phyloP scores from a whole-genome alignment of 2,329 filamentous ascomycete species.

The Metarhizium humberi region DNA sequence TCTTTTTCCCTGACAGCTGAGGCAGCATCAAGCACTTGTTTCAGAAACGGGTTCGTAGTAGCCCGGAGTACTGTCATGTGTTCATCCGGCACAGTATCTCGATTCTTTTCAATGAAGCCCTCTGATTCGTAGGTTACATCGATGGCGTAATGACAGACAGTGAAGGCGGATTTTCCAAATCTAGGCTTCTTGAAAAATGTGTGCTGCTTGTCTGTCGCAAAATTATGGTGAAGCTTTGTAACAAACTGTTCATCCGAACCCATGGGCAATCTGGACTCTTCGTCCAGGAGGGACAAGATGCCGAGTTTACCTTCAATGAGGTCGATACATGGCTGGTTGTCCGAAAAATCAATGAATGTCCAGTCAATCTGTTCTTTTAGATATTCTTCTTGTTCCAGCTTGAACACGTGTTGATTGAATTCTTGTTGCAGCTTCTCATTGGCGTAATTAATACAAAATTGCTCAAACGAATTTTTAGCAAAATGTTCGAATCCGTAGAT shows the following conservation, averaged over 20 bases:
- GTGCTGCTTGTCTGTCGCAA: constrained; percentile 80
- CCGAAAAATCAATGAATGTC: constrained; percentile 99
- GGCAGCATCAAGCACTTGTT: constrained; percentile 75
- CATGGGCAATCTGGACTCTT: constrained; percentile 95
- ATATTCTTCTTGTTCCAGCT: constrained; percentile 97
- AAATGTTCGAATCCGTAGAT: constrained; percentile 99
- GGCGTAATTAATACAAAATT: constrained; percentile 99
- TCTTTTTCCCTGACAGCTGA: constrained; percentile 87
- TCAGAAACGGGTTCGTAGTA: constrained; percentile 78
- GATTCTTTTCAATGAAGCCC: constrained; percentile 98
- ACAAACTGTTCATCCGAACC: constrained; percentile 96
- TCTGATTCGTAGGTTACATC: constrained; percentile 99
- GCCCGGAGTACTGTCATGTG: constrained; percentile 87
- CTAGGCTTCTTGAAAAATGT: constrained; percentile 98
- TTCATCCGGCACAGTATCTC: constrained; percentile 96
- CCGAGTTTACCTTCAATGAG: constrained; percentile 95
- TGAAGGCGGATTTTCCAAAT: constrained; percentile 95
- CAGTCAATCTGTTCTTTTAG: constrained; percentile 94
- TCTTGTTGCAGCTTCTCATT: constrained; percentile 99
- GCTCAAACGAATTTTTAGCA: constrained; percentile 98
- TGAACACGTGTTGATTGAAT: constrained; percentile 99
- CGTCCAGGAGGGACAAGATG: constrained; percentile 83
- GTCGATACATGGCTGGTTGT: constrained; percentile 98
- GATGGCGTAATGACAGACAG: constrained; percentile 94
- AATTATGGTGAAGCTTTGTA: constrained; percentile 92